These are phyloP conservation scores for Cladobotryum mycophilum DNA, from an alignment of 2,329 filamentous ascomycete species.

Conservation along the genomic window DNA sequence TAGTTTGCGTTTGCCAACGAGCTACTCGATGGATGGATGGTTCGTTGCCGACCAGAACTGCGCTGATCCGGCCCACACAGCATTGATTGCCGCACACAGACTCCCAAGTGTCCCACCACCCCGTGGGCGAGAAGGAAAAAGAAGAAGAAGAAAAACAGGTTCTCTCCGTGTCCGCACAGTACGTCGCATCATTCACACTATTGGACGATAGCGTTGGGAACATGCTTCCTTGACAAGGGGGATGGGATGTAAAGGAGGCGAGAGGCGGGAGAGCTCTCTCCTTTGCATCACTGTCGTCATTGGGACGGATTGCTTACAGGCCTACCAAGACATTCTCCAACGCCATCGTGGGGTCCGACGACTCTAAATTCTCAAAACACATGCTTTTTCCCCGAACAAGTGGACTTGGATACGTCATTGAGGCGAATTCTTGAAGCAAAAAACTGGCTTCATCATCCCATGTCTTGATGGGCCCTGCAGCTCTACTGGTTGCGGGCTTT, in stretches of 20 bases:
- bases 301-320: neutral
- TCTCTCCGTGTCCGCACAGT: constrained; percentile 5
- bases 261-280: too few relatives aligned
- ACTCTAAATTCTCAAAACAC: neutral
- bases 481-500: neutral
- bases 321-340: too few relatives aligned
- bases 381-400: too few relatives aligned
- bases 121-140: too few relatives aligned
- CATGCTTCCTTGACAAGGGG: constrained; percentile 1
- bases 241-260: too few relatives aligned
- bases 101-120: neutral
- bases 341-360: too few relatives aligned
- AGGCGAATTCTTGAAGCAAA: neutral
- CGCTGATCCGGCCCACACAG: neutral
- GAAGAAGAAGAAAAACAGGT: neutral
- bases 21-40: too few relatives aligned
- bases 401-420: constrained; percentile 7
- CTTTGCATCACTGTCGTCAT: too few relatives aligned
- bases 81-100: neutral
- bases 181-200: neutral
- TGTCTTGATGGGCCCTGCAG: neutral
- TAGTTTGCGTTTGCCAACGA: too few relatives aligned
- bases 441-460: neutral
- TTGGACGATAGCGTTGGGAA: neutral
- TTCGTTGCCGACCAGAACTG: too few relatives aligned